A percentile compares a stretch with the other conserved stretches of the same genome.
These are phyloP conservation scores for Brassica hybrid DNA, from an alignment of 441 rosid species.

Conservation along the genomic window DNA sequence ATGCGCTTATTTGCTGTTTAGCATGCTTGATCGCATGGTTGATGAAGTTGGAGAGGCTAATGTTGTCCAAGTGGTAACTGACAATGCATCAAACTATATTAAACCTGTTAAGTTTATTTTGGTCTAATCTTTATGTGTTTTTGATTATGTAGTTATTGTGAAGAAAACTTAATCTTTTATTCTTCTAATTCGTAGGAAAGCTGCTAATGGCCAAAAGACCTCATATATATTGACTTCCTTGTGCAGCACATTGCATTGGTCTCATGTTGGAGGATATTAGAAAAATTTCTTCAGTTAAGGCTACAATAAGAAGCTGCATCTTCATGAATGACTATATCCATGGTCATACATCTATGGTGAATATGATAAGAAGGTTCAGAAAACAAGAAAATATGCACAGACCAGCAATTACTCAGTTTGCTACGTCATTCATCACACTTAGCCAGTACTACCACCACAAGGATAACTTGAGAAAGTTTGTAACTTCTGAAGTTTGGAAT, in stretches of 20 bases:
- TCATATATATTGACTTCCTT: background rate
- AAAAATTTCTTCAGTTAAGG: background rate
- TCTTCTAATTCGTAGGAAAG: background rate
- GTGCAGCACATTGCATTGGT: background rate
- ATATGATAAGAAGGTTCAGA: conserved; percentile 14
- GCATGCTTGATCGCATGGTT: background rate
- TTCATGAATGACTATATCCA: background rate
- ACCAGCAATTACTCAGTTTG: background rate
- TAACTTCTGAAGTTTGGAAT: background rate
- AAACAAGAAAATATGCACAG: background rate
- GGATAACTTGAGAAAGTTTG: background rate
- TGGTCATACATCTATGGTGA: background rate
- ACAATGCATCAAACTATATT: too few relatives aligned
- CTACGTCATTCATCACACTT: background rate
- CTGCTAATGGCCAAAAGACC: background rate
- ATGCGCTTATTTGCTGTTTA: background rate
- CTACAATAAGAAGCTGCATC: background rate
- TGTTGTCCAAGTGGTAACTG: too few relatives aligned
- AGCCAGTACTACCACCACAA: background rate
- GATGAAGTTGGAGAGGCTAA: too few relatives aligned
- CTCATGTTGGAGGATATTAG: background rate
- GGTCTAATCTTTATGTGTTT: background rate
- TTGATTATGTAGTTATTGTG: background rate
- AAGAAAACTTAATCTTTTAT: background rate
- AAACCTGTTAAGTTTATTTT: background rate